phyloP scores from a whole-genome alignment of 352 stramenopile species.

The Blastocystis hominis region DNA sequence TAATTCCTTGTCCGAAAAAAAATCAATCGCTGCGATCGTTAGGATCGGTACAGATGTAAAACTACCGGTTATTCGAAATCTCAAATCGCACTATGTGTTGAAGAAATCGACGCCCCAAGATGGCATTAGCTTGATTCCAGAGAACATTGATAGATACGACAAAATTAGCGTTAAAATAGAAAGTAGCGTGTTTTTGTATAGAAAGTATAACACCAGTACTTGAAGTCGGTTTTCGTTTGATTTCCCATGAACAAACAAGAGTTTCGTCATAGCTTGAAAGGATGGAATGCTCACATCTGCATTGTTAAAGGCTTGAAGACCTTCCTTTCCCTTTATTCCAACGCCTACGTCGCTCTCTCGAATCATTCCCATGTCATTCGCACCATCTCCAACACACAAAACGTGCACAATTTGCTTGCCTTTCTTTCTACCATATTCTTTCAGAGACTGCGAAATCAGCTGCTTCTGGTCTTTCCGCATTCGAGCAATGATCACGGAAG shows the following conservation, averaged over 20 bases:
- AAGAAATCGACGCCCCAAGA: constrained; percentile 42
- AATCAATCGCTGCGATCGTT: constrained; percentile 14
- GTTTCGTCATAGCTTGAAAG: neutral
- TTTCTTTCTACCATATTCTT: neutral
- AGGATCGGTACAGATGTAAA: constrained; percentile 42
- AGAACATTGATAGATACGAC: constrained; percentile 31
- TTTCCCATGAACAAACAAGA: constrained; percentile 39
- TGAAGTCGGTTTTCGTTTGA: constrained; percentile 50
- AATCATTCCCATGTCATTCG: constrained; percentile 56
- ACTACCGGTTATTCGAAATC: neutral
- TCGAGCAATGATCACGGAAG: constrained; percentile 9
- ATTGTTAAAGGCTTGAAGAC: constrained; percentile 51
- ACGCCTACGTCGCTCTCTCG: constrained; percentile 39
- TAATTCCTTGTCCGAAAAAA: constrained; percentile 29
- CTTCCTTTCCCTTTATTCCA: constrained; percentile 50
- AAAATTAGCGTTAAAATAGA: constrained; percentile 30
- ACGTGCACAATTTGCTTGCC: neutral
- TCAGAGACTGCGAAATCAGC: neutral
- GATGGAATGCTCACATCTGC: constrained; percentile 26
- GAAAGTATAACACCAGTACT: constrained; percentile 15
- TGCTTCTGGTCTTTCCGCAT: constrained; percentile 57
- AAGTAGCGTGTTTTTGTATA: constrained; percentile 50
- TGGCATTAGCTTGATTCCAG: constrained; percentile 30
- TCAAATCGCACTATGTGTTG: constrained; percentile 19
- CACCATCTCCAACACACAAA: constrained; percentile 48